Percentiles rank a stretch among this genome's conserved stretches.
Evolutionary conservation across 345 rosid species (phyloP).

Genomic region (Pistacia atlantica): DNA sequence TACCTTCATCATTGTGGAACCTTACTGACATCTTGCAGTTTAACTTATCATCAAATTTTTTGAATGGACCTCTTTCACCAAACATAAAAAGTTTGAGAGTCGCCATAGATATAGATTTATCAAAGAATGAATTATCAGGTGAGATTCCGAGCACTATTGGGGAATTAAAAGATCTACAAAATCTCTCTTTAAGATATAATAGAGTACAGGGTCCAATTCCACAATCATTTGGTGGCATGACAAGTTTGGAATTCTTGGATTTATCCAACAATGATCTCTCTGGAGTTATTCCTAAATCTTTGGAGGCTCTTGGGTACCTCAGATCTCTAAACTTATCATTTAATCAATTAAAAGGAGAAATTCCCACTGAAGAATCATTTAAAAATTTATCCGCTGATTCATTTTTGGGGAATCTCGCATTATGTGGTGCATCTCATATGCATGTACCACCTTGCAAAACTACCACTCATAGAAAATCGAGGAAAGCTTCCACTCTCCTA

Average conservation of each 20-base stretch:
- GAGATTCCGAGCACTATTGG: neutral
- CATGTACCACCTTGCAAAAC: too few species aligned
- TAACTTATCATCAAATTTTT: slow-evolving; percentile 16
- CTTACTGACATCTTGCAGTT: neutral
- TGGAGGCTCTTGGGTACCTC: neutral
- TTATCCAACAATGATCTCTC: slow-evolving; percentile 13
- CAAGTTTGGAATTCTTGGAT: slow-evolving; percentile 15
- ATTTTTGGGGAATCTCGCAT: too few species aligned
- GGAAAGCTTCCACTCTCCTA: too few species aligned
- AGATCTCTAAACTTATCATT: slow-evolving; percentile 6
- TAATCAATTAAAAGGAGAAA: slow-evolving; percentile 19
- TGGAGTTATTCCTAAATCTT: slow-evolving; percentile 17
- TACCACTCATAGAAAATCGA: too few species aligned
- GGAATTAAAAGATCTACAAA: neutral
- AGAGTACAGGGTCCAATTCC: slow-evolving; percentile 14
- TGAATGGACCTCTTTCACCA: slow-evolving; percentile 1
- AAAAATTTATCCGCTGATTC: too few species aligned
- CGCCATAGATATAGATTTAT: slow-evolving; percentile 1
- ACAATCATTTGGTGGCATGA: neutral
- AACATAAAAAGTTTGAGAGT: slow-evolving; percentile 11
- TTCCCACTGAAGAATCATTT: slow-evolving; percentile 16
- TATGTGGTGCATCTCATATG: too few species aligned
- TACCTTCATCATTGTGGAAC: slow-evolving; percentile 17
- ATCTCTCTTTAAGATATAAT: neutral
- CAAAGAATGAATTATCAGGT: slow-evolving; percentile 15